Conservation (phyloP, 73 alveolate species). For the Tetrahymena malaccensis region DNA sequence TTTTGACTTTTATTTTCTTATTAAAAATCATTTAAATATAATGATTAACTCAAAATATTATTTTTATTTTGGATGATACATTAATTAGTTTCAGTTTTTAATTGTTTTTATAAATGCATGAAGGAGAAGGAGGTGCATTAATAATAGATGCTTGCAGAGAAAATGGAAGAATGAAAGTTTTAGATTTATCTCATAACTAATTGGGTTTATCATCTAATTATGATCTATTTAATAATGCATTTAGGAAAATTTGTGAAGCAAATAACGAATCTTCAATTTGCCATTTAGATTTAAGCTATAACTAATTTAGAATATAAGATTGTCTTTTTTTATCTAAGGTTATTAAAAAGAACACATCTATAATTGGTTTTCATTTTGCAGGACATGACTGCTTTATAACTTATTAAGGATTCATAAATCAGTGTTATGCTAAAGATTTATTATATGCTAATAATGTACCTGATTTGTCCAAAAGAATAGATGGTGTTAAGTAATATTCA, state of each 20-base stretch:
- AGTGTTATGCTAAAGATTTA: not conserved
- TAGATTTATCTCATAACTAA: constrained; percentile 15
- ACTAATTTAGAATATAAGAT: constrained; percentile 51
- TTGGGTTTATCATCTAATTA: not conserved
- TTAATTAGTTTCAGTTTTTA: not conserved
- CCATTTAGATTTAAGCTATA: constrained; percentile 80
- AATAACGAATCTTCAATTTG: constrained; percentile 19
- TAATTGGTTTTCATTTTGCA: constrained; percentile 78
- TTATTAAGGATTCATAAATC: constrained; percentile 57
- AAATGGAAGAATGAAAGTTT: not conserved
- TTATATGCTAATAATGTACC: constrained; percentile 24
- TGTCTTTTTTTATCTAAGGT: constrained; percentile 58
- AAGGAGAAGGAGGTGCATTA: constrained; percentile 7
- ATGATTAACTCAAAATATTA: too few relatives aligned
- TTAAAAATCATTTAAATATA: too few relatives aligned
- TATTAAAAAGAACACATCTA: constrained; percentile 59
- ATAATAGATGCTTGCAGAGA: constrained; percentile 1
- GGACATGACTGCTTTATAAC: constrained; percentile 81
- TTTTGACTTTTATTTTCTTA: too few relatives aligned
- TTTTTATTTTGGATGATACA: too few relatives aligned
- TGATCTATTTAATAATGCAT: not conserved
- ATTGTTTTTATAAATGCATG: not conserved
- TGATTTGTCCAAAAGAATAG: not conserved
- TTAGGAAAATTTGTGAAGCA: not conserved
- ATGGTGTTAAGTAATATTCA: not conserved